Percentiles rank a stretch among this genome's conserved stretches.
Evolutionary conservation across 768 basidiomycete species (phyloP).

Genomic region (Russula brevipes): DNA sequence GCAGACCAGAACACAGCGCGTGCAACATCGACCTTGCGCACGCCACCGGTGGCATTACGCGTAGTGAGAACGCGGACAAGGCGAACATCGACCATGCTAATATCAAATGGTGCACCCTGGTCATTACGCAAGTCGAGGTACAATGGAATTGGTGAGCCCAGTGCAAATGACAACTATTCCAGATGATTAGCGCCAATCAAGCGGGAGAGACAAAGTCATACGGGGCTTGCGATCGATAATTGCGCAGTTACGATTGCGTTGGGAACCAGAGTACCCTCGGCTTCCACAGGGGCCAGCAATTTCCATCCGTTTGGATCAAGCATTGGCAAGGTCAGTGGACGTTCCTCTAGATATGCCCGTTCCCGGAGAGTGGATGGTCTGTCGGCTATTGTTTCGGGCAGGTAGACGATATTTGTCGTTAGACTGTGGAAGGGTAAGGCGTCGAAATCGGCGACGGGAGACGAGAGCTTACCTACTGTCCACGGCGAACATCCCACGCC

Average conservation of each 20-base stretch:
- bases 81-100: constrained; percentile 11
- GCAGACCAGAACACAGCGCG: constrained; percentile 19
- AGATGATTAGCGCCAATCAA: not conserved
- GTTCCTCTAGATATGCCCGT: constrained; percentile 16
- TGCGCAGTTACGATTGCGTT: not conserved
- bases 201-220: not conserved
- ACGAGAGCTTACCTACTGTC: constrained; percentile 18
- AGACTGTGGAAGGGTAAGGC: constrained; percentile 15
- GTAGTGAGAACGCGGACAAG: constrained; percentile 15
- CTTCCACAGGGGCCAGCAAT: constrained; percentile 14
- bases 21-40: constrained; percentile 1
- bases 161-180: constrained; percentile 16
- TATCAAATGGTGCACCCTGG: not conserved
- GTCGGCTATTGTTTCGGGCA: constrained; percentile 22
- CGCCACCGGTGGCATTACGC: constrained; percentile 1
- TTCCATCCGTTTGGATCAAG: constrained; percentile 26
- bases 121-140: constrained; percentile 2
- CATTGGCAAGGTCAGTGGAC: constrained; percentile 2
- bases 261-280: not conserved
- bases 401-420: constrained; percentile 17
- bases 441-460: not conserved
- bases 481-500: constrained; percentile 15
- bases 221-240: constrained; percentile 17
- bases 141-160: constrained; percentile 20
- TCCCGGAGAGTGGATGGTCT: constrained; percentile 21